Base-by-base conservation (phyloP, 768 basidiomycete species). In the Mycena olivaceomarginata region DNA sequence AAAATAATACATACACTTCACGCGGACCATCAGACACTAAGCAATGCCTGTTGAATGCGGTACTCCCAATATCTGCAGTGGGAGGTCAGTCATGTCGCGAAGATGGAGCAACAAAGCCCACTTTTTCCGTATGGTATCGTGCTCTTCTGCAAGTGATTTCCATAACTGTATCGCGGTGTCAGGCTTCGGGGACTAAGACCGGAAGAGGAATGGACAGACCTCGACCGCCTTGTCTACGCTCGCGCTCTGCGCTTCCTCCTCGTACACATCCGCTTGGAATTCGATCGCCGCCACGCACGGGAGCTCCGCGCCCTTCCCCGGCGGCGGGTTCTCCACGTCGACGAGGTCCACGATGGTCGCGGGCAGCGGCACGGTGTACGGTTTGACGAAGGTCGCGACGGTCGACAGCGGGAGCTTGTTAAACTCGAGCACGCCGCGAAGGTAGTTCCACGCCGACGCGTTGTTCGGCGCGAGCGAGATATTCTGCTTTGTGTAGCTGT, bases 381-480 rank as follows among this genome's bases (percentile, higher is more conserved):
- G 92, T 20, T 86, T 82, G 22, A 95, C 93, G 77, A 97, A 97
- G 0, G 90, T 82, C 31, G 86, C 81, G 57, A 95, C 82, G 6
- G 84, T 84, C 2, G 91, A 86, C 80, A 93, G 93, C 0, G 96
- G 92, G 18, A 89, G 88, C 15, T 88, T 83, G 69, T 91, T 91
- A 80, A 90, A 87, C 45, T 94, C 91, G 25, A 98, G 90, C n/a
- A 95, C 82, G 9, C 96, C 98, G 76, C 98, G 92, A 12, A 99
- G 91, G 85, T 98, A 99, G 84, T 98, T 98, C 98, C 98, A 99
- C 0, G 97, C 95, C 0, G 97, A 98, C 0, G 94, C 91, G 80
- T 99, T 99, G 84, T 97, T 98, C 9, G 98, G 97, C 5, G 96
- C 96, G 13, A 94, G 86, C 22, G 95, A 91, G 67, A 99, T 95